Base-by-base conservation (phyloP, 83 land plant genomes). In the Picea engelmannii region DNA sequence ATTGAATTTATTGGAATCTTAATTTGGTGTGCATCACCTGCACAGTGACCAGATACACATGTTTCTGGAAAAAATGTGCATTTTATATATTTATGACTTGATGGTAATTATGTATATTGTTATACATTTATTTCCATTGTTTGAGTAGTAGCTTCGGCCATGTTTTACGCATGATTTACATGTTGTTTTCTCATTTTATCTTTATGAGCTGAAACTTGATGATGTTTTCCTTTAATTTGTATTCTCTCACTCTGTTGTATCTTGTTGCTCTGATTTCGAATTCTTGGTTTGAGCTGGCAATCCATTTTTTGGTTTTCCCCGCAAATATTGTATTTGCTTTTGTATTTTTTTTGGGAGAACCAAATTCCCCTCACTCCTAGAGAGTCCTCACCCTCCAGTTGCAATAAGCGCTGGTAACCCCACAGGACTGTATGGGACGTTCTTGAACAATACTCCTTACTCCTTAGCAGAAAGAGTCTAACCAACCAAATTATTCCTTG, bases 201-300 rank as follows among this genome's bases (percentile, higher is more conserved):
- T 74, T 9, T 21, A 74, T 47, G 49, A 47, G 16, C 77, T 42
- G 21, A 47, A 74, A 47, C 12, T 16, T 4, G 27, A 4, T 74
- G 4, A 2, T 20, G 18, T 74, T 20, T 74, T 47, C 23, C n/a
- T 55, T 55, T 55, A 55, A 55, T 55, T 47, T 74, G 17, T 74
- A 21, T 52, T 47, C 49, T 47, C 49, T 40, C 76, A 42, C 18
- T 73, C 21, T 44, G 24, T 55, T 44, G 15, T 73, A 47, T n/a
- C 25, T 44, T 44, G 12, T 73, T 20, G 35, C 9, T 38, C 12
- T 8, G 2, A 35, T 18, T 17, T 7, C 5, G 9, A 69, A 12
- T 69, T 69, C 18, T 16, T 67, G 70, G 47, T 40, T 70, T 70
- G 52, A 70, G 15, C 42, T 70, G 75, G 38, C 44, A 70, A 38